Percentiles rank a stretch among this genome's conserved stretches.
These are phyloP conservation scores for Dillenia suffruticosa DNA, from an alignment of 164 flowering plant species.

Conservation along the genomic window DNA sequence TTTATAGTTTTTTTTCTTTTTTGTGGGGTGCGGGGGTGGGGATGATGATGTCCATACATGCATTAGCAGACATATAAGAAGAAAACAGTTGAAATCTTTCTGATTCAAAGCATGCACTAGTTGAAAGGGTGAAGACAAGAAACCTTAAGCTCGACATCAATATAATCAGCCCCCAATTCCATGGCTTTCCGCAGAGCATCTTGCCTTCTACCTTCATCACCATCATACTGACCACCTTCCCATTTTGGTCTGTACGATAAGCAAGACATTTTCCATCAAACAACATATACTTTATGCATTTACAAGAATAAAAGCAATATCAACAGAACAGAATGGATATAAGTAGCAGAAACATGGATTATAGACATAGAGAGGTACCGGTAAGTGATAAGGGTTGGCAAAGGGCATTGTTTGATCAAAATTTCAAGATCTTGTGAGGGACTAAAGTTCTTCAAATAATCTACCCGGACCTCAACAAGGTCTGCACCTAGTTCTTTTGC, in stretches of 20 bases:
- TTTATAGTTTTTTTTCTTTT: too few species aligned
- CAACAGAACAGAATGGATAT: too few species aligned
- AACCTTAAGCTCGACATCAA: conserved; percentile 92
- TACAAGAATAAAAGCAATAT: too few species aligned
- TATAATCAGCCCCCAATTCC: conserved; percentile 82
- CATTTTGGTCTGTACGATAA: conserved; percentile 58
- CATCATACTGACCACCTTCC: conserved; percentile 90
- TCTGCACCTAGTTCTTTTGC: conserved; percentile 63
- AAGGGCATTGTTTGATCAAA: conserved; percentile 36
- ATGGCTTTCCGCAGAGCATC: conserved; percentile 62
- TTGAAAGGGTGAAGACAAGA: neutral
- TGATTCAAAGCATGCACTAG: neutral
- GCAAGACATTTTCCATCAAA: too few species aligned
- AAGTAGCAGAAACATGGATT: too few species aligned
- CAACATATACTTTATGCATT: too few species aligned
- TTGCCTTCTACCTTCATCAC: conserved; percentile 60
- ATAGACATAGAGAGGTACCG: conserved; percentile 28
- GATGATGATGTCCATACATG: too few species aligned
- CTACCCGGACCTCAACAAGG: conserved; percentile 69
- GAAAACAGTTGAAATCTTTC: too few species aligned
- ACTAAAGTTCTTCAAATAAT: conserved; percentile 43
- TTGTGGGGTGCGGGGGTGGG: too few species aligned
- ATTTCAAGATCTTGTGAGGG: conserved; percentile 40
- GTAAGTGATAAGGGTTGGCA: conserved; percentile 75
- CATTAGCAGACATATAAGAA: too few species aligned